Base-by-base conservation (phyloP, 2,329 filamentous ascomycete species). In the Colletotrichum tabaci region DNA sequence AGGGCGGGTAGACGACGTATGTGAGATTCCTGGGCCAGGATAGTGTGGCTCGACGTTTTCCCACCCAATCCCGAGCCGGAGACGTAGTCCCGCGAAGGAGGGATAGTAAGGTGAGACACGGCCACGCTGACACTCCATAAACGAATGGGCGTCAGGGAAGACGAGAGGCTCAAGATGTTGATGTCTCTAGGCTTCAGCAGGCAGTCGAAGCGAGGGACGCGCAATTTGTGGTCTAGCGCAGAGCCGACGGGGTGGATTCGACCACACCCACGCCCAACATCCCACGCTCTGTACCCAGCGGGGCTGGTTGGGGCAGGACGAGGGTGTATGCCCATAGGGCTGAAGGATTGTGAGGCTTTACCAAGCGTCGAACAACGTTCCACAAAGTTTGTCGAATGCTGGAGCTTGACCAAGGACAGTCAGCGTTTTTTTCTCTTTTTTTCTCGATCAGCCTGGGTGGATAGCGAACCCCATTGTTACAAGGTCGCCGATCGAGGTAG, bases 311-410 rank as follows among this genome's bases (percentile, higher is more conserved):
- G 58, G 35, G 62, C 62, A 66, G 15, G 16, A 40, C 40, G 21
- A 60, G 61, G 40, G 40, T 58, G 26, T 53, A 52, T 44, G 52
- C 50, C 38, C 53, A 49, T 72, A 72, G 69, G 69, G 69, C 69
- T 72, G 69, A 72, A 69, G 65, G 69, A 72, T 72, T 52, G 12
- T 8, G 38, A 67, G 50, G 46, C 57, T 62, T 67, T 71, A 42
- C 23, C 21, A 50, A 42, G 38, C 58, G n/a, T 62, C 26, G 16
- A 53, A 63, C 69, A 30, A 72, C 53, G 58, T 64, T 21, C 40
- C 60, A 60, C 47, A 38, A 62, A 26, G n/a, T n/a, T 57, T 60
- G 52, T 49, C 8, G 47, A 72, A 53, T 44, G 18, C 18, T 53
- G 40, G 26, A 40, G 16, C 18, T 44, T 26, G 42, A 15, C 53